Conservation (phyloP, 257 asterid species). For the Solanum arcanum region DNA sequence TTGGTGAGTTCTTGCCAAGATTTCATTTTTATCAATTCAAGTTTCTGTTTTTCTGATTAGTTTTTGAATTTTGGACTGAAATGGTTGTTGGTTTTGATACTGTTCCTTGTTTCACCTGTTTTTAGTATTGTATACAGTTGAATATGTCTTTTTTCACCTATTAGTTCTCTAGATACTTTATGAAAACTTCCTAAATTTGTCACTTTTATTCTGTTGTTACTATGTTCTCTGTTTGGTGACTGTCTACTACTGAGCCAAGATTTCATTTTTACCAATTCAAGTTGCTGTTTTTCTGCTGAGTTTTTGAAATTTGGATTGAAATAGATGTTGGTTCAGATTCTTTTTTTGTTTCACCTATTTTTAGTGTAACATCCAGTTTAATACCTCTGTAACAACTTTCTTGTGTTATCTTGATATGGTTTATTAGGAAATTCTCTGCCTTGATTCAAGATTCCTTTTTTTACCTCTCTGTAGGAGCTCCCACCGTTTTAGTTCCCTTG, state of each 20-base stretch:
- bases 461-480: not conserved
- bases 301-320: not conserved
- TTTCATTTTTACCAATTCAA: not conserved
- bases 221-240: not conserved
- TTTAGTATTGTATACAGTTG: not conserved
- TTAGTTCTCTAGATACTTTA: not conserved
- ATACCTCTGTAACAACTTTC: too few relatives aligned
- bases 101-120: not conserved
- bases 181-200: not conserved
- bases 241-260: not conserved
- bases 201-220: not conserved
- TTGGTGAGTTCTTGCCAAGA: slow-evolving; percentile 29
- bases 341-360: not conserved
- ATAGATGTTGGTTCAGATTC: not conserved
- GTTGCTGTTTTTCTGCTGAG: not conserved
- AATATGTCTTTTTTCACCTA: not conserved
- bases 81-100: not conserved
- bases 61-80: not conserved
- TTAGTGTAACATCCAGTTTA: not conserved
- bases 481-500: not conserved
- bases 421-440: not conserved
- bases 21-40: not conserved
- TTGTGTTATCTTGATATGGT: not conserved
- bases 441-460: not conserved
- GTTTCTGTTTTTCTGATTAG: not conserved